Evolutionary conservation across 352 stramenopile genomes (phyloP), one percentile per base, ranked within the genome.

Genomic region (Pythium phragmitis): DNA sequence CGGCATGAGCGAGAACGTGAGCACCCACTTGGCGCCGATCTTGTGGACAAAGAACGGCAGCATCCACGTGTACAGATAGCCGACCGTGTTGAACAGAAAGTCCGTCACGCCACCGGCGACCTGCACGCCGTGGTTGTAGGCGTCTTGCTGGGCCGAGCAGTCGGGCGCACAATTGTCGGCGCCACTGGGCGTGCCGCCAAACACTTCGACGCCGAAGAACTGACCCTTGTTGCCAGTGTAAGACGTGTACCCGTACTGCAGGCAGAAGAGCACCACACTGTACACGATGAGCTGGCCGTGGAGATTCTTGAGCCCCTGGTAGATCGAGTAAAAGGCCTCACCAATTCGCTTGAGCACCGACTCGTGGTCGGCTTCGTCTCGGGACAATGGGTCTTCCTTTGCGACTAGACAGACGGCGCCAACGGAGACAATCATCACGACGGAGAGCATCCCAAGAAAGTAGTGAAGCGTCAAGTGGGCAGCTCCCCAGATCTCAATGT

Each of bases 181-280:
- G 23, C 41, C 56, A 17, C 19, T 7, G 0, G 77, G 52, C 17
- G 37, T 52, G 11, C 77, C 77, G 16, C 55, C 69, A 34, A 75
- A 70, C 3, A 81, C 74, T n/a, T 57, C 64, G 30, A 77, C 47
- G 9, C 73, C 73, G 53, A 77, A 80, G 63, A 85, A 87, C 67
- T 85, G 73, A 1, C 77, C 75, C 58, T 87, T 87, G 63, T 75
- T 79, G n/a, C 74, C 74, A 52, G 80, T 85, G 69, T 87, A 87
- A 7, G 75, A 68, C 12, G 73, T 81, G 64, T 73, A 87, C 3
- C 78, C 74, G 49, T 87, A 87, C 33, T 71, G 16, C 8, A 75
- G 65, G 42, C 75, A 74, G 51, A 82, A 76, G 55, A 83, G 67
- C 54, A 87, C 71, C 17, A 73, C 47, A 11, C 61, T 60, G 51